Base-by-base conservation (phyloP, 73 alveolate genomes). In the Paramecium primaurelia region DNA sequence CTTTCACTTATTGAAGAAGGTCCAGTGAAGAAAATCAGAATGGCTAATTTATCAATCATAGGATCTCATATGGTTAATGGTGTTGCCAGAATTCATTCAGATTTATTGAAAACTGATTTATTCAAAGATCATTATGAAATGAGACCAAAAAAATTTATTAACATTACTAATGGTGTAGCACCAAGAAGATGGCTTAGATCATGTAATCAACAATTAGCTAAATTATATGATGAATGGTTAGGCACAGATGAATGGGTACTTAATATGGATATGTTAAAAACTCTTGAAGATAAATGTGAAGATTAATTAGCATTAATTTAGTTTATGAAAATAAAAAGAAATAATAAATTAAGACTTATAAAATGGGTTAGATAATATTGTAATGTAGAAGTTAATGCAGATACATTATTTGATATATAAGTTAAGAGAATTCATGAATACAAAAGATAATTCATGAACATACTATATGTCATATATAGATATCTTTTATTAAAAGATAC, bases 161-260 rank as follows among this genome's bases (percentile, higher is more conserved):
- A 97, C 92, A 96, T 92, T 86, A 96, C 99, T 7, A 98, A 98
- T 93, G 99, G 99, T 26, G 99, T 98, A 11, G 96, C 99, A 38
- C 98, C 98, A 9, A 86, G 99, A 64, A 97, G 99, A 93, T 97
- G 99, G 99, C 91, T 97, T 25, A 96, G 97, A 85, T 95, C 99
- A 71, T 95, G 97, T 71, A 97, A 97, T 92, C 97, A 98, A 22
- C 95, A 94, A 37, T 96, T 97, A 20, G 83, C 97, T 28, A 84
- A 86, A 8, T 92, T 97, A 64, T 93, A 95, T 77, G 91, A 95
- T 45, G 98, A 96, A 30, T 88, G 92, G 45, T 77, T 96, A 32
- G 96, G 93, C 25, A 96, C 95, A 14, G 98, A 95, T 54, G 87
- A 71, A 28, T 98, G 99, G 99, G 77, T 98, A 59, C 71, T 96